Base-by-base conservation (phyloP, 2,329 filamentous ascomycete species). In the Dichotomopilus funicola region DNA sequence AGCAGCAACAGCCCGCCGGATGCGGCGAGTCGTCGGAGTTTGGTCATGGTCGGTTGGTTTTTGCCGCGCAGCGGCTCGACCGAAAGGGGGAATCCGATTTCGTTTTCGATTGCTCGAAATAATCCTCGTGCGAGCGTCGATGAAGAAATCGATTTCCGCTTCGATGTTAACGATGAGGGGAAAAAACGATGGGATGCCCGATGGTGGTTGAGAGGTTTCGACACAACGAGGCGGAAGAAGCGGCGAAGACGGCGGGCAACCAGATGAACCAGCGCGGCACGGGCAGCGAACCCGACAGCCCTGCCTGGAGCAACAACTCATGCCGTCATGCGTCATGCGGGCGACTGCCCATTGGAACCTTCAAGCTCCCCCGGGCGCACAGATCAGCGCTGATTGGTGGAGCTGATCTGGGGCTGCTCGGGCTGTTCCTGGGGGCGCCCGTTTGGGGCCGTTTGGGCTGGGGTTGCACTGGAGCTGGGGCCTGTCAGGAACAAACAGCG, bases 1-100 rank as follows among this genome's bases (percentile, higher is more conserved):
- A 27, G 19, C 49, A 75, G 64, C 61, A 74, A 60, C 49, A 71
- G 66, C 58, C 66, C 65, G 57, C 65, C 65, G 10, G 65, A 65
- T 38, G 65, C 67, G 63, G 70, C 57, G 61, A 72, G 64, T 56
- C 60, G 61, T 51, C 66, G 64, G 60, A 73, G 64, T 64, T 66
- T 72, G 62, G 70, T 66, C 73, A 76, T 75, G 13, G 55, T 58
- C 19, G 49, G 49, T 19, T 42, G 40, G 12, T 38, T 54, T 56
- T 31, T 52, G 62, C 62, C 62, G 60, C 62, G 55, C 57, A 42
- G 59, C 62, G 62, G 62, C 62, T 27, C 38, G 45, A 40, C 44
- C 38, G 33, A 19, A 6, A 11, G 11, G 45, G 33, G n/a, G 19
- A 2, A 8, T 12, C 13, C 40, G 10, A 42, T 40, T 9, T 40